phyloP scores from a whole-genome alignment of 306 rosid species.

The Vigna unguiculata region DNA sequence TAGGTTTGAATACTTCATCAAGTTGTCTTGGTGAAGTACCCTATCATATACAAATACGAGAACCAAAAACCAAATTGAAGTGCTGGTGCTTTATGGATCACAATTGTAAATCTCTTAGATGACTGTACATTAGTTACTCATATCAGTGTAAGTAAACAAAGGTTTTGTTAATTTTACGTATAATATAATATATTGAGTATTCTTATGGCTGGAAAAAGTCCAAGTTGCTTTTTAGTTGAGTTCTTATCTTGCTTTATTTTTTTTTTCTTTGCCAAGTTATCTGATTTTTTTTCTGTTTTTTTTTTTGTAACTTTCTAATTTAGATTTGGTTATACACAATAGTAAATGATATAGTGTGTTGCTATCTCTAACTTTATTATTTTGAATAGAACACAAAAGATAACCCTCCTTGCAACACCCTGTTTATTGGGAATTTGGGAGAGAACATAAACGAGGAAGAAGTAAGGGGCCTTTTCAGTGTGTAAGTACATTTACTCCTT shows the following conservation, averaged over 20 bases:
- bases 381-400: conserved; percentile 89
- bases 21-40: no score
- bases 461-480: conserved; percentile 88
- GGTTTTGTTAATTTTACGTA: background rate
- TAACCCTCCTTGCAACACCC: conserved; percentile 98
- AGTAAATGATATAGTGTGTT: conserved; percentile 11
- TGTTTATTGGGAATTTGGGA: conserved; percentile 97
- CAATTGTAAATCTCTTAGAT: background rate
- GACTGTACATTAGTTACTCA: background rate
- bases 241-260: conserved; percentile 7
- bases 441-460: conserved; percentile 98
- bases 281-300: conserved; percentile 18
- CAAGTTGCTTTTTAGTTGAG: conserved; percentile 9
- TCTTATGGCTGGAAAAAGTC: conserved; percentile 4
- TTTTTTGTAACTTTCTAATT: background rate
- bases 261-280: conserved; percentile 20
- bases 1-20: no score
- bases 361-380: conserved; percentile 20
- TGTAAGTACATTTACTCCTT: conserved; percentile 62
- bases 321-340: conserved; percentile 22
- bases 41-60: no score
- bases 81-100: no score
- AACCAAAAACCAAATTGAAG: no score
- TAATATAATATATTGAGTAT: background rate
- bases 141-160: background rate